phyloP scores from a whole-genome alignment of 371 early-diverging fungal species.

The Apophysomyces variabilis region DNA sequence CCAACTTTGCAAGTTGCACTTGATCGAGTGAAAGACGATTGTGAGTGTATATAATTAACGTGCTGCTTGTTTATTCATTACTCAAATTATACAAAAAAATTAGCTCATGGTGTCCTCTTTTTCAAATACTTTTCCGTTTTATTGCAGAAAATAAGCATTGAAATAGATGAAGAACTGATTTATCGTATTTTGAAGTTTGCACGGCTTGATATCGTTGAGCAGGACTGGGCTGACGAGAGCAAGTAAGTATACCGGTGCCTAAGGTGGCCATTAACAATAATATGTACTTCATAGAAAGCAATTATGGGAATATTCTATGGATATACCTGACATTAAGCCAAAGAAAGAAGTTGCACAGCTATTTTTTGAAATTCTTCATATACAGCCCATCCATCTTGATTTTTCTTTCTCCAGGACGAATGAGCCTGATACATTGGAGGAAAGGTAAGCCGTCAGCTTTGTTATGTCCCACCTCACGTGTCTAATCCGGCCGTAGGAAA shows the following conservation, averaged over 20 bases:
- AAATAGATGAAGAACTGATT: conserved; percentile 91
- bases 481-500: background rate
- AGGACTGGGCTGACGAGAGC: conserved; percentile 39
- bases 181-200: conserved; percentile 85
- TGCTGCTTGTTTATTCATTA: too few species aligned
- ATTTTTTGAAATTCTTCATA: conserved; percentile 93
- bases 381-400: conserved; percentile 95
- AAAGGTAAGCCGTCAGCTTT: conserved; percentile 22
- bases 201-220: conserved; percentile 71
- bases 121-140: conserved; percentile 90
- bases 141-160: conserved; percentile 90
- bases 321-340: conserved; percentile 75
- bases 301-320: conserved; percentile 54
- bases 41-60: conserved; percentile 24
- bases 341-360: conserved; percentile 71
- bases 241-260: conserved; percentile 17
- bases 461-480: background rate
- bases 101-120: conserved; percentile 86
- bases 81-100: background rate
- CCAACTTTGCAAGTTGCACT: conserved; percentile 70
- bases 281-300: conserved; percentile 31
- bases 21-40: conserved; percentile 81
- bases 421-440: conserved; percentile 64
- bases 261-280: too few species aligned
- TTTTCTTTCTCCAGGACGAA: conserved; percentile 93